A percentile compares a stretch with the other conserved stretches of the same genome.
Conservation (phyloP, 805 yeast species). For the Pichia pseudocactophila region DNA sequence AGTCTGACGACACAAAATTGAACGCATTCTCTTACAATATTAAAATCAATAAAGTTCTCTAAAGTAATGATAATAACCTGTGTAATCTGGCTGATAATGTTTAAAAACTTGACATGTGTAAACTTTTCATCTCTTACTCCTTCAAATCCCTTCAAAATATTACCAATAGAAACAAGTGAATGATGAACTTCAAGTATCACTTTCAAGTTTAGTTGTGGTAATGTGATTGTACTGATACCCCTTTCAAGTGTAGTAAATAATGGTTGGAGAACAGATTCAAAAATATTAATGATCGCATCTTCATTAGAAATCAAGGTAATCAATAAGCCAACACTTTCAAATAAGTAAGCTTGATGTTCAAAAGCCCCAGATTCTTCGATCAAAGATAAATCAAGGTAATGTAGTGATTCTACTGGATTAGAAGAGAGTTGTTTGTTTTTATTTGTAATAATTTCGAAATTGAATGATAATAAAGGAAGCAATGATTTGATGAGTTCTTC, state of each 20-base stretch:
- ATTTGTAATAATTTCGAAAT: slow-evolving; percentile 37
- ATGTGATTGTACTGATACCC: slow-evolving; percentile 38
- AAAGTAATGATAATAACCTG: slow-evolving; percentile 79
- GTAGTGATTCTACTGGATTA: slow-evolving; percentile 11
- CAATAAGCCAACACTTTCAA: slow-evolving; percentile 79
- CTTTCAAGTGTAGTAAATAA: slow-evolving; percentile 62
- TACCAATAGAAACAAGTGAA: slow-evolving; percentile 78
- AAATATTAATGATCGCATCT: slow-evolving; percentile 34
- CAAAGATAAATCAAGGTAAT: slow-evolving; percentile 25
- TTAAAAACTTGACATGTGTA: slow-evolving; percentile 23
- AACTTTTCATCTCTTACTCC: slow-evolving; percentile 21
- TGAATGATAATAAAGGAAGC: slow-evolving; percentile 53
- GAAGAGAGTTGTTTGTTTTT: slow-evolving; percentile 18
- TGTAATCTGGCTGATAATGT: slow-evolving; percentile 35
- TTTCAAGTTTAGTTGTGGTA: slow-evolving; percentile 28
- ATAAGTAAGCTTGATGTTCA: slow-evolving; percentile 71
- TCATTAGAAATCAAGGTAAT: slow-evolving; percentile 45
- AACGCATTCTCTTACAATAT: slow-evolving; percentile 72
- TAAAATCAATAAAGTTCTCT: slow-evolving; percentile 60
- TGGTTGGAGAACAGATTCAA: slow-evolving; percentile 67
- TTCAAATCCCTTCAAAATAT: slow-evolving; percentile 80
- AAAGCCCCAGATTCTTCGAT: slow-evolving; percentile 56
- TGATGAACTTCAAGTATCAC: slow-evolving; percentile 74
- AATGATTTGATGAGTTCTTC: slow-evolving; percentile 53
- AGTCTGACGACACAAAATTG: slow-evolving; percentile 83